Evolutionary conservation across 331 rosid species (phyloP).

Genomic region (Cucumis variabilis): DNA sequence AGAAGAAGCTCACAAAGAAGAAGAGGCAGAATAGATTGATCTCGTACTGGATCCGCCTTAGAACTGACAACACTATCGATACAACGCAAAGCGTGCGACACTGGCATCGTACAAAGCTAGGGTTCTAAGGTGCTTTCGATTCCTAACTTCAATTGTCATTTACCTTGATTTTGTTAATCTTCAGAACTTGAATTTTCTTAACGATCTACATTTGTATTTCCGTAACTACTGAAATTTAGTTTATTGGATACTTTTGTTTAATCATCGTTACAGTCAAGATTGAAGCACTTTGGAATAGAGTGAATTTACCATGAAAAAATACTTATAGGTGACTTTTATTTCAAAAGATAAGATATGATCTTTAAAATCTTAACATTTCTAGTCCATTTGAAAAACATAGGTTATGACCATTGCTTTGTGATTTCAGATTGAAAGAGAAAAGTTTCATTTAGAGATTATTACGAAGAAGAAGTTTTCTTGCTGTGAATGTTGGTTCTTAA

Average conservation of each 20-base stretch:
- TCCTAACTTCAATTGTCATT: neutral
- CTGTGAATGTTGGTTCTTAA: too few species aligned
- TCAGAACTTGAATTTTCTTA: neutral
- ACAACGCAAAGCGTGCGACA: conserved; percentile 82
- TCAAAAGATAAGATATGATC: too few species aligned
- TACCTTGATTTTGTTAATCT: neutral
- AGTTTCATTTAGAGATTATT: too few species aligned
- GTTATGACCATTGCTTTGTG: too few species aligned
- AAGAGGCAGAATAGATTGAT: conserved; percentile 87
- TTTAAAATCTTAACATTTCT: too few species aligned
- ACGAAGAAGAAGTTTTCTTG: too few species aligned
- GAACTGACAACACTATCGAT: conserved; percentile 89
- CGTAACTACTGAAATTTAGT: neutral
- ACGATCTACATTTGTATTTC: neutral
- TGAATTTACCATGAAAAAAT: neutral
- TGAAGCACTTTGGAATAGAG: neutral
- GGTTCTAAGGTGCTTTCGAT: conserved; percentile 56
- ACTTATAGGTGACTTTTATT: too few species aligned
- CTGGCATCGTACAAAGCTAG: conserved; percentile 92
- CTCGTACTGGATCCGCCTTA: conserved; percentile 21
- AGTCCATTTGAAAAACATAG: too few species aligned
- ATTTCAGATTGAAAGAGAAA: too few species aligned
- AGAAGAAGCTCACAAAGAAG: too few species aligned
- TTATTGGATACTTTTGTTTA: neutral
- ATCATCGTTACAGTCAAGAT: neutral